Base-by-base conservation (phyloP, 495 filamentous ascomycete genomes). In the Cercophora newfieldiana region DNA sequence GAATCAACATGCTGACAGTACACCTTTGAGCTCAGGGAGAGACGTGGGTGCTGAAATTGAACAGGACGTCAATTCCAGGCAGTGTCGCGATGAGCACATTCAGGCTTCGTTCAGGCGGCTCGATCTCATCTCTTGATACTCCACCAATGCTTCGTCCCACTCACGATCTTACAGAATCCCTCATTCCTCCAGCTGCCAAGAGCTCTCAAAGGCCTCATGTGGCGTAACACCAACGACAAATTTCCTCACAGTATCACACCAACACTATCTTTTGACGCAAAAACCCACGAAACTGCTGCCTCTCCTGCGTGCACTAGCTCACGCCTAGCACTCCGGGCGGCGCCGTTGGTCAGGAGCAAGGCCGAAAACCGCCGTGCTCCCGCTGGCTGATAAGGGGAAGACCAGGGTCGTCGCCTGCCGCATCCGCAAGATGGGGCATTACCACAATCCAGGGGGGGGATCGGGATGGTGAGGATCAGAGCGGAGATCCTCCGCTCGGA, bases 161-260 rank as follows among this genome's bases (percentile, higher is more conserved):
- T 14, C 37, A 44, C 12, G 37, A 44, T 8, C 10, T 44, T 44
- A 14, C 37, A 44, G 10, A 16, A 44, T 14, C n/a, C 37, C 58
- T 47, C 19, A 14, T 51, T 49, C 7, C n/a, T 53, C 22, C 8
- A 29, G 51, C 31, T 49, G 63, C 51, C 53, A 65, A 50, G 53
- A 47, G 53, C 18, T 49, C 16, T 54, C 28, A 54, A 33, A 65
- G 63, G 53, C 63, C 29, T 65, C 65, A 55, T 56, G 65, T 59
- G 58, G 65, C 37, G 28, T 49, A 54, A 66, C 56, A 22, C 55
- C 64, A 51, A 59, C 63, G 59, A 67, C 48, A 57, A 31, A 28
- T 24, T 56, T 24, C 21, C 19, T 21, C 8, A 57, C 26, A 18
- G 54, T 57, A 48, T 53, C 44, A 30, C 29, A 57, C n/a, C 10